A percentile compares a stretch with the other conserved stretches of the same genome.
phyloP scores from a whole-genome alignment of 2,329 filamentous ascomycete genomes.

The Apiospora saccharicola region DNA sequence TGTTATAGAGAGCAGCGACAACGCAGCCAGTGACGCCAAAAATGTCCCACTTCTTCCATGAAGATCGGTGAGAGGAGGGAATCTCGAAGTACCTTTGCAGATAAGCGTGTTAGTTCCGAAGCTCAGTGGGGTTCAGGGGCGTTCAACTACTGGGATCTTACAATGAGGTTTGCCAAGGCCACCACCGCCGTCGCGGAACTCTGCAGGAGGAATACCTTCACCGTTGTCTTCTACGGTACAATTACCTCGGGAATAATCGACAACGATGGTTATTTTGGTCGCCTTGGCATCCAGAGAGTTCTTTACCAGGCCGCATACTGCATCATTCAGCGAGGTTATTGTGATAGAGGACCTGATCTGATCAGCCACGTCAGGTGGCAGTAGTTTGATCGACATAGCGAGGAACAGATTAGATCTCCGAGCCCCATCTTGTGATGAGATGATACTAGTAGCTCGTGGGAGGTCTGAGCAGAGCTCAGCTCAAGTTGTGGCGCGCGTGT shows the following conservation, averaged over 20 bases:
- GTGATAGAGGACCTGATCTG: constrained; percentile 87
- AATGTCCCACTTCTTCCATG: constrained; percentile 80
- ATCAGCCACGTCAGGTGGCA: constrained; percentile 74
- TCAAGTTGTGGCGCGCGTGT: neutral
- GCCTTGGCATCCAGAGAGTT: constrained; percentile 87
- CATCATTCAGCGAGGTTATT: constrained; percentile 77
- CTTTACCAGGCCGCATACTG: constrained; percentile 75
- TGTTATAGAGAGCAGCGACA: constrained; percentile 79
- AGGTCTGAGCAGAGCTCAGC: constrained; percentile 19
- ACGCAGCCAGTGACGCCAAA: constrained; percentile 75
- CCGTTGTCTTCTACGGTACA: constrained; percentile 89
- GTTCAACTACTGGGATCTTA: constrained; percentile 49
- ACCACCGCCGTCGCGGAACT: constrained; percentile 74
- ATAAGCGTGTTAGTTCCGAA: constrained; percentile 27
- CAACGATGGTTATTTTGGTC: constrained; percentile 69
- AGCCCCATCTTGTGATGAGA: constrained; percentile 11
- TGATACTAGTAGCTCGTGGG: neutral
- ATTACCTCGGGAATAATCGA: constrained; percentile 79
- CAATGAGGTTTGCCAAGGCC: constrained; percentile 76
- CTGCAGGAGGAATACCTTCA: constrained; percentile 73
- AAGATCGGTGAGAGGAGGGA: constrained; percentile 49
- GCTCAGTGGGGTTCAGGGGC: neutral
- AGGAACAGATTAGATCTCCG: neutral
- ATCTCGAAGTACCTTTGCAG: constrained; percentile 82
- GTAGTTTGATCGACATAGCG: constrained; percentile 69